Evolutionary conservation across 2,329 filamentous ascomycete species (phyloP).

Genomic region (Arthrobotrys musiformis): DNA sequence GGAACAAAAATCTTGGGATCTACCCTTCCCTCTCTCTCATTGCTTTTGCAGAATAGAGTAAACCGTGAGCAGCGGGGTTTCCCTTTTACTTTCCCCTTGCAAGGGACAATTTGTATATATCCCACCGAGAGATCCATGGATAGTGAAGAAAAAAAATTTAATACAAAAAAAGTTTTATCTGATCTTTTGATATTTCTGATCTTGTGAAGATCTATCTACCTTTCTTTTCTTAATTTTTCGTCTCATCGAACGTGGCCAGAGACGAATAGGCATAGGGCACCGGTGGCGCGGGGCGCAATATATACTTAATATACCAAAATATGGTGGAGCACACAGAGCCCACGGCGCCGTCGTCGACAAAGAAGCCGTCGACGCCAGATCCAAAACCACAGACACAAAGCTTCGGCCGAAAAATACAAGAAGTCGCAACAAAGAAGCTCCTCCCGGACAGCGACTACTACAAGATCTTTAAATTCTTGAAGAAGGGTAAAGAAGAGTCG

Average conservation of each 20-base stretch:
- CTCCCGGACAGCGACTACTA: conserved; percentile 48
- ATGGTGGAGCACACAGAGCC: conserved; percentile 13
- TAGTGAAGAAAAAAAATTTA: conserved; percentile 18
- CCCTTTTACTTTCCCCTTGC: too few species aligned
- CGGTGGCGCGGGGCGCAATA: too few species aligned
- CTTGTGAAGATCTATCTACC: too few species aligned
- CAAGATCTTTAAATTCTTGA: conserved; percentile 46
- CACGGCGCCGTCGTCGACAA: background rate
- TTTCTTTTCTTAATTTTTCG: background rate
- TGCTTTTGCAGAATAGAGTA: conserved; percentile 9
- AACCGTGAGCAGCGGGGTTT: too few species aligned
- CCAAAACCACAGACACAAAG: too few species aligned
- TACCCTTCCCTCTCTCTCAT: conserved; percentile 6
- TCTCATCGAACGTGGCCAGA: conserved; percentile 5
- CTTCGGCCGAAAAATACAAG: background rate
- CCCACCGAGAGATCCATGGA: conserved; percentile 12
- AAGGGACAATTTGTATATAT: conserved; percentile 38
- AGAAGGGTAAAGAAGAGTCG: background rate
- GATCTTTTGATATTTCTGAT: conserved; percentile 54
- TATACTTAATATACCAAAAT: conserved; percentile 7
- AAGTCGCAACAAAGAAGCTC: conserved; percentile 12
- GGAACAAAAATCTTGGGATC: conserved; percentile 3
- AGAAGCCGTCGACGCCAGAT: background rate
- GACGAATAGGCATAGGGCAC: background rate
- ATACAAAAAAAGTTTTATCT: conserved; percentile 38